A percentile compares a stretch with the other conserved stretches of the same genome.
phyloP scores from a whole-genome alignment of 192 early-diverging fungal species.

The Gryganskiella cystojenkinii region DNA sequence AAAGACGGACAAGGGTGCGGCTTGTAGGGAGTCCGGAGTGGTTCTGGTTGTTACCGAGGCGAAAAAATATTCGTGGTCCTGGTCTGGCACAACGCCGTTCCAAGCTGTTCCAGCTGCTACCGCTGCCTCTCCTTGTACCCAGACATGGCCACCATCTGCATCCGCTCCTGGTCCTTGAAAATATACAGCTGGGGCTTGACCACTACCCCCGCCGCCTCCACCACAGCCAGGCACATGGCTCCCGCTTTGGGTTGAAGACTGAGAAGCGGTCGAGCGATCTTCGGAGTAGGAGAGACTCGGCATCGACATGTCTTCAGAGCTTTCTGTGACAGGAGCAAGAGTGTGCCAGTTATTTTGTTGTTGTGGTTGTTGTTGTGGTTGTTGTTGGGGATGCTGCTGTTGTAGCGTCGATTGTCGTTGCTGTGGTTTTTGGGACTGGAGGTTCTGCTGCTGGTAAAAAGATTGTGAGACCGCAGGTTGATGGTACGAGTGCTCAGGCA shows the following conservation, averaged over 20 bases:
- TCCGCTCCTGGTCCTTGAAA: too few species aligned
- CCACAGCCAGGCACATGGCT: too few species aligned
- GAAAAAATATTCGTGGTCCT: constrained; percentile 17
- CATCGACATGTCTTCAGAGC: not conserved
- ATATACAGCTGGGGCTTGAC: too few species aligned
- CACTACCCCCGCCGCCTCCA: too few species aligned
- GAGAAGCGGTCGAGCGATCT: too few species aligned
- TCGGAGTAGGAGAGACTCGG: not conserved
- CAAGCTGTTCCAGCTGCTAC: too few species aligned
- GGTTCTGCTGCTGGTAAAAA: too few species aligned
- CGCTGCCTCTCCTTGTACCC: not conserved
- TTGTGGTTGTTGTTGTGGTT: not conserved
- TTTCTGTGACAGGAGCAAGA: not conserved
- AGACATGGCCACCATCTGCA: not conserved
- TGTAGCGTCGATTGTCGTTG: not conserved
- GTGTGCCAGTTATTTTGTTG: constrained; percentile 11
- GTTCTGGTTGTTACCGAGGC: constrained; percentile 9
- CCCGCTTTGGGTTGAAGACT: too few species aligned
- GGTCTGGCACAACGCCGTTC: not conserved
- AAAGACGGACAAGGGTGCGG: not conserved
- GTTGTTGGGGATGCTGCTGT: not conserved
- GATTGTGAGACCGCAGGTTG: not conserved
- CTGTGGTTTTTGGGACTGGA: not conserved
- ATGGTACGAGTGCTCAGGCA: too few species aligned
- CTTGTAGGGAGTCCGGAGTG: not conserved